Base-by-base conservation (phyloP, 768 basidiomycete genomes). In the Kwoniella europaea region DNA sequence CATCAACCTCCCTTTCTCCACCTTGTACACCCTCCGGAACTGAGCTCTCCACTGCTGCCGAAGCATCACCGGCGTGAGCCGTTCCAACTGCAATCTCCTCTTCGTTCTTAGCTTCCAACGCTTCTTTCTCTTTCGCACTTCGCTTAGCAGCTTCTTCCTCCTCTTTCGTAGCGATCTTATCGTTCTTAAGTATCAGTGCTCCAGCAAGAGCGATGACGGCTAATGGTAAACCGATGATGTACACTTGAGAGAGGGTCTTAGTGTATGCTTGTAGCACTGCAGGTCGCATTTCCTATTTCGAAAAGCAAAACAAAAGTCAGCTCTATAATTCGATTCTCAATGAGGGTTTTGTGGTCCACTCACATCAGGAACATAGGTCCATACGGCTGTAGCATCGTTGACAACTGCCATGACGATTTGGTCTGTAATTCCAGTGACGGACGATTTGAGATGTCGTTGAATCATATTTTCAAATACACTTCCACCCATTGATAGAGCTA, bases 401-500 rank as follows among this genome's bases (percentile, higher is more conserved):
- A 81, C 72, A 69, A 82, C 71, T n/a, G 64, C 63, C 50, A 68
- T 10, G 42, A 73, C 18, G 59, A 79, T 43, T 4, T 59, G 10
- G 41, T 78, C 68, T 10, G 79, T 64, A 5, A 83, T 55, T 3
- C 58, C 63, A 0, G 77, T 68, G 12, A 80, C 84, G 71, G 76
- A 81, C 24, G 69, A 68, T 27, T 56, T 65, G 10, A 85, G 69
- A 54, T 84, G 77, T 56, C 63, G 53, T 58, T 76, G 76, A 44
- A 86, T 75, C 72, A 81, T 75, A 65, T 83, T 84, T 44, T 79
- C 78, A 56, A 85, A 83, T 7, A 83, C 76, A 0, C 79, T 74
- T 10, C 84, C 84, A n/a, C 76, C 83, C 41, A 85, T 67, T 15
- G 82, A 80, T 53, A 84, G 72, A 43, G 82, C 80, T 67, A 84